These are phyloP conservation scores for Penicillium crustosum DNA, from an alignment of 2,329 filamentous ascomycete genomes.

Conservation along the genomic window DNA sequence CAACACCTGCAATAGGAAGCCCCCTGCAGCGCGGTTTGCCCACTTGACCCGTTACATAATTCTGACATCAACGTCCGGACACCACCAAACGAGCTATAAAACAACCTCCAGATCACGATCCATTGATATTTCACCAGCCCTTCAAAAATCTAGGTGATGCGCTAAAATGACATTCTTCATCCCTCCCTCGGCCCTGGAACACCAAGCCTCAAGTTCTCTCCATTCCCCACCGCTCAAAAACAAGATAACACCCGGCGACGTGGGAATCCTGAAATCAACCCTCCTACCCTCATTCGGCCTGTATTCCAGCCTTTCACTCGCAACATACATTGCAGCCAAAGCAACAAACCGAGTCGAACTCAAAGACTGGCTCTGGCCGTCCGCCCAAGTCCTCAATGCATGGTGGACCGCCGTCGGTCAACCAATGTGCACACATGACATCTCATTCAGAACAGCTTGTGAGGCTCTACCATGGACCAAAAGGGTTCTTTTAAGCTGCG, in stretches of 20 bases:
- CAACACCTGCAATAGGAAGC: background rate
- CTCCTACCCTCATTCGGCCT: conserved; percentile 56
- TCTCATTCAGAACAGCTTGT: conserved; percentile 50
- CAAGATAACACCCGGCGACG: conserved; percentile 24
- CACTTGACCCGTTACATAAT: conserved; percentile 14
- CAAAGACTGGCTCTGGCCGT: conserved; percentile 63
- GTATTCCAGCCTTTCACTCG: conserved; percentile 53
- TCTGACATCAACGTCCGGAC: conserved; percentile 17
- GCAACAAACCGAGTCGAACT: conserved; percentile 56
- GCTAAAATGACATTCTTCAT: conserved; percentile 1
- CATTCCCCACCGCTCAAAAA: conserved; percentile 1
- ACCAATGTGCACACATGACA: conserved; percentile 48
- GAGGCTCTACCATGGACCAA: conserved; percentile 54
- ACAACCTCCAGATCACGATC: background rate
- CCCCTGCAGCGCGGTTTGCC: too few relatives aligned
- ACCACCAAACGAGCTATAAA: background rate
- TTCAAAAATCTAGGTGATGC: background rate
- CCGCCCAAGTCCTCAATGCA: conserved; percentile 56
- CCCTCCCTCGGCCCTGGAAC: background rate
- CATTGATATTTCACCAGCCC: background rate
- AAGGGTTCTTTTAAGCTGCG: conserved; percentile 56
- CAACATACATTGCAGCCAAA: conserved; percentile 54
- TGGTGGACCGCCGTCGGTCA: conserved; percentile 61
- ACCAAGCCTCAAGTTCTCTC: background rate
- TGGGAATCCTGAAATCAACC: conserved; percentile 56